Base-by-base conservation (phyloP, 176 grass and related monocot species). In the Leersia perrieri region DNA sequence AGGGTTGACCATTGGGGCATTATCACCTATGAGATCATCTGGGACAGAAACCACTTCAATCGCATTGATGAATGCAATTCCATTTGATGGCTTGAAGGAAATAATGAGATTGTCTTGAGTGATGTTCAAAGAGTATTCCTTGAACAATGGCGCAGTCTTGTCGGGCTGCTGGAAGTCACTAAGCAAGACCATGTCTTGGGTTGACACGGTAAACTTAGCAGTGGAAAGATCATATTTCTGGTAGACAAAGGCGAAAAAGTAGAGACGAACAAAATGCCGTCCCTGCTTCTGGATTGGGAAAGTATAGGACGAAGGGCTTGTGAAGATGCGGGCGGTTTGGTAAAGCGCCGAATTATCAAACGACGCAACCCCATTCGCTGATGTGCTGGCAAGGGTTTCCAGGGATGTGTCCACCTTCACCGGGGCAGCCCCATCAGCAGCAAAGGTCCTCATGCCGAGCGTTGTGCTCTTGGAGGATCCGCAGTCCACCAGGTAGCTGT, bases 401-500 rank as follows among this genome's bases (percentile, higher is more conserved):
- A 80, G 35, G 9, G 92, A 78, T 23, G 95, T 86, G 15, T 86
- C 70, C 31, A 94, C 80, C 20, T 75, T 92, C 29, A 85, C 83
- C 6, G 92, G 91, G 61, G 89, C 36, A 2, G 88, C 81, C 3
- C 80, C 80, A 45, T 98, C 95, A 0, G 95, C 79, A 1, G 84
- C 9, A 9, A 98, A 98, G 64, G 68, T 89, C 74, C 95, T 94
- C 39, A n/a, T 47, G 60, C 88, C 88, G 33, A 94, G 66, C 5
- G 82, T 84, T 0, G 92, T 95, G 88, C 88, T 78, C 73, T 77
- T 90, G 20, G 64, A 7, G 53, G 95, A 92, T 28, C 95, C 95
- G 8, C 95, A 98, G 71, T 95, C 88, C 38, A 98, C 84, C 33
- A 98, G 86, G 78, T 95, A 98, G 86, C 33, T 95, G 81, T 98